Evolutionary conservation across 1,284 basidiomycete genomes (phyloP).

Genomic region (Rhizoctonia solani): DNA sequence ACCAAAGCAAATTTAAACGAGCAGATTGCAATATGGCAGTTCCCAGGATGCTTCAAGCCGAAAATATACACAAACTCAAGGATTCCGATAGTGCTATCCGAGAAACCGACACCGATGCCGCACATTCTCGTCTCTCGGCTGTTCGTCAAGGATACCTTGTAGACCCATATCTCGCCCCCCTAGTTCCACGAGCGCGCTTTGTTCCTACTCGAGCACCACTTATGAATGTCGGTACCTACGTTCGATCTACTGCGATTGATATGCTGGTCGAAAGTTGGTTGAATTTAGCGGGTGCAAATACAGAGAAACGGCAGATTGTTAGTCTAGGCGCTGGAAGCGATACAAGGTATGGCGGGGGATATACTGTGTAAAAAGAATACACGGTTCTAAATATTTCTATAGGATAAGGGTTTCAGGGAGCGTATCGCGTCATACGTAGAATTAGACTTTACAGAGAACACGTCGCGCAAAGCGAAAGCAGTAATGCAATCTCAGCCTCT

Average conservation of each 20-base stretch:
- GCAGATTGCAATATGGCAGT: no score
- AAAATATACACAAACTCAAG: conserved; percentile 4
- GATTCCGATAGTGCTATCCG: conserved; percentile 63
- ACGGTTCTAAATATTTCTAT: conserved; percentile 46
- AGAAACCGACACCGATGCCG: conserved; percentile 74
- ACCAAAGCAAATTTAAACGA: no score
- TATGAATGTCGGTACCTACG: conserved; percentile 94
- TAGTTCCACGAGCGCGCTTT: conserved; percentile 66
- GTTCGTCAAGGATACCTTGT: conserved; percentile 71
- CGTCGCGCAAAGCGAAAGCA: conserved; percentile 78
- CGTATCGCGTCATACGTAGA: conserved; percentile 73
- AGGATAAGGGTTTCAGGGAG: conserved; percentile 45
- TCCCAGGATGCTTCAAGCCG: no score
- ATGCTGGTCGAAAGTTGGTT: conserved; percentile 76
- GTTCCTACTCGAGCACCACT: conserved; percentile 75
- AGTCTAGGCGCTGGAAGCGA: conserved; percentile 93
- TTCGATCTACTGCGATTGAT: conserved; percentile 83
- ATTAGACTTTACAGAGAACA: conserved; percentile 87
- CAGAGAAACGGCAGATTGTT: conserved; percentile 66
- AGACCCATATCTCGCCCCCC: conserved; percentile 69
- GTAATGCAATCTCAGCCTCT: conserved; percentile 74
- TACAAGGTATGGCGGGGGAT: conserved; percentile 89
- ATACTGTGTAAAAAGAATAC: conserved; percentile 64
- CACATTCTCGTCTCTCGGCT: conserved; percentile 78
- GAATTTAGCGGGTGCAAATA: conserved; percentile 47